Percentiles rank a stretch among this genome's conserved stretches.
These are phyloP conservation scores for Clavariopsis aquatica DNA, from an alignment of 495 filamentous ascomycete genomes.

Conservation along the genomic window DNA sequence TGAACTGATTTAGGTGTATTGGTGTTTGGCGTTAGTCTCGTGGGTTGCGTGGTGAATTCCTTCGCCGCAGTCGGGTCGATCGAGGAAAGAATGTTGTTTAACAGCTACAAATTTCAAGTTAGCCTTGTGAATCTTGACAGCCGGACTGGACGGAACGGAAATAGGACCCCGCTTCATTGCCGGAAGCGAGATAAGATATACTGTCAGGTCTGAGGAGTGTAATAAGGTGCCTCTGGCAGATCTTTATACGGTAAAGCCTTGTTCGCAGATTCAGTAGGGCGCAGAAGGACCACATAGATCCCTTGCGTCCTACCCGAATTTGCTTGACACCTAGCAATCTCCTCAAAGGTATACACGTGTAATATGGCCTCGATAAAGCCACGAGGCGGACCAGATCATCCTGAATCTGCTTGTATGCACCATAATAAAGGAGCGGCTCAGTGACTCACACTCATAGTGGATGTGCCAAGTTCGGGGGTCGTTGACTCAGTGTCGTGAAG, in stretches of 20 bases:
- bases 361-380: neutral
- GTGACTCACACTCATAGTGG: slow-evolving; percentile 35
- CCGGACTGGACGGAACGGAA: neutral
- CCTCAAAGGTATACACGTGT: too few relatives aligned
- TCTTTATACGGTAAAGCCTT: too few relatives aligned
- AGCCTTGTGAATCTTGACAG: neutral
- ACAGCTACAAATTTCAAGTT: slow-evolving; percentile 4
- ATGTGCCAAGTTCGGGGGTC: slow-evolving; percentile 8
- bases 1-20: slow-evolving; percentile 10
- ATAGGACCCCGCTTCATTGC: neutral
- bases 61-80: slow-evolving; percentile 25
- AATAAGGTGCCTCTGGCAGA: too few relatives aligned
- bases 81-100: slow-evolving; percentile 24
- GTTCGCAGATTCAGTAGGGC: too few relatives aligned
- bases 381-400: neutral
- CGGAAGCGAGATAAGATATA: too few relatives aligned
- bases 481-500: slow-evolving; percentile 33
- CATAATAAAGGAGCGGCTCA: neutral
- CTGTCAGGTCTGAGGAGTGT: too few relatives aligned
- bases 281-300: too few relatives aligned
- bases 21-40: slow-evolving; percentile 1
- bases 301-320: too few relatives aligned
- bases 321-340: too few relatives aligned
- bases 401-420: neutral
- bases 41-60: neutral